A percentile compares a stretch with the other conserved stretches of the same genome.
phyloP scores from a whole-genome alignment of 805 yeast genomes.

The Ogataea philodendri region DNA sequence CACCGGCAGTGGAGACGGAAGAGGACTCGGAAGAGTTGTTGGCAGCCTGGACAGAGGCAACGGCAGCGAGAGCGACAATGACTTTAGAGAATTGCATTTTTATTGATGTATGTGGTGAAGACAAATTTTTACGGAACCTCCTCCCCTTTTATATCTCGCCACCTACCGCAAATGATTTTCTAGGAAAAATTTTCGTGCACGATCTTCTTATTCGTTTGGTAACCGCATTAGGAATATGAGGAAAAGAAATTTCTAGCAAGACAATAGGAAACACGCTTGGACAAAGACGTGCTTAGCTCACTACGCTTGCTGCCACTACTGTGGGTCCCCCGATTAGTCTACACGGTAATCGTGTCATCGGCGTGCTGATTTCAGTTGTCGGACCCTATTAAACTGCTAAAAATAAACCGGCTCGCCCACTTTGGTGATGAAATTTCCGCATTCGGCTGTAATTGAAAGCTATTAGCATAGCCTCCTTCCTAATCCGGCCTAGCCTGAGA shows the following conservation, averaged over 20 bases:
- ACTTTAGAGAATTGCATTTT: constrained; percentile 72
- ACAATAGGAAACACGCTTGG: constrained; percentile 5
- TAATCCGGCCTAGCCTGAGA: constrained; percentile 1
- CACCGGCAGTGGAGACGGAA: constrained; percentile 44
- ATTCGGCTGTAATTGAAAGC: background rate
- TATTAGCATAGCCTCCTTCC: constrained; percentile 4
- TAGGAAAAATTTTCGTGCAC: constrained; percentile 11
- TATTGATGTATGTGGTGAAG: constrained; percentile 5
- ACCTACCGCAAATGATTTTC: constrained; percentile 4
- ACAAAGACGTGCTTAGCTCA: background rate
- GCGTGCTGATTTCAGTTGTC: constrained; percentile 1
- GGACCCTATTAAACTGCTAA: constrained; percentile 1
- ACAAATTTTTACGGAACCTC: constrained; percentile 1
- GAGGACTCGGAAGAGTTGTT: constrained; percentile 43
- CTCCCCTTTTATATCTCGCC: constrained; percentile 15
- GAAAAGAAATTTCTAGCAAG: constrained; percentile 7
- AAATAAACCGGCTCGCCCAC: constrained; percentile 5
- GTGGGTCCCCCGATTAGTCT: background rate
- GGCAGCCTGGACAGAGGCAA: constrained; percentile 66
- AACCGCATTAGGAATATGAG: constrained; percentile 6
- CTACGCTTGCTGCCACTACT: constrained; percentile 2
- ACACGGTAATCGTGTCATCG: background rate
- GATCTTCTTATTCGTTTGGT: constrained; percentile 3
- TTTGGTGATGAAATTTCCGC: too few species aligned
- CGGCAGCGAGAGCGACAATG: constrained; percentile 67